Evolutionary conservation across 305 asterid genomes (phyloP).

Genomic region (Nicotiana rustica): DNA sequence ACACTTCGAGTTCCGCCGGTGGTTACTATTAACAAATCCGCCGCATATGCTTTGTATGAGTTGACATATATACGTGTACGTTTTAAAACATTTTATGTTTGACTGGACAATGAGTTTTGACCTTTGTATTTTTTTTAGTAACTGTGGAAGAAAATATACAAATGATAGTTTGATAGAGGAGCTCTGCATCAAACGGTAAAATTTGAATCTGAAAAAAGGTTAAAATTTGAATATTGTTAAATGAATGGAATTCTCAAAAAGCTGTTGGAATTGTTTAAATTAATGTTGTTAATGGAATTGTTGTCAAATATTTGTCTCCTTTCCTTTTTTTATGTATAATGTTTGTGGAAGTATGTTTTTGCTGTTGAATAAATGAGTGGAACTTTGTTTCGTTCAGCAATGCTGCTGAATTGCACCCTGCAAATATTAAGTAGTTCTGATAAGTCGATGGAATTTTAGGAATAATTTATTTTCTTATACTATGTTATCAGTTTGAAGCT

Average conservation of each 20-base stretch:
- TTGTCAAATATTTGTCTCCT: background rate
- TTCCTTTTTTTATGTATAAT: background rate
- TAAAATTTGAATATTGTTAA: background rate
- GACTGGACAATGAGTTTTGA: background rate
- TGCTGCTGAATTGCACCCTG: background rate
- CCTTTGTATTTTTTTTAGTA: background rate
- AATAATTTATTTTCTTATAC: background rate
- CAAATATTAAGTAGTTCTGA: background rate
- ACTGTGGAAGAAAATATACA: background rate
- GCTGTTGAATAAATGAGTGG: conserved; percentile 18
- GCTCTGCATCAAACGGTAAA: background rate
- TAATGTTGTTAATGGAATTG: background rate
- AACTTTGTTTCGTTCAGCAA: conserved; percentile 9
- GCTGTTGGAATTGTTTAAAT: background rate
- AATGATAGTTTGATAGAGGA: background rate
- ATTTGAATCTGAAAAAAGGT: background rate
- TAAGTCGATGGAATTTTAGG: conserved; percentile 2
- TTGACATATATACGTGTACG: conserved; percentile 83
- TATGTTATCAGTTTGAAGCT: background rate
- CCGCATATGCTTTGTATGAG: conserved; percentile 84
- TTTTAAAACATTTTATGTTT: background rate
- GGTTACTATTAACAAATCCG: conserved; percentile 79
- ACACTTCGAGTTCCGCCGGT: conserved; percentile 83
- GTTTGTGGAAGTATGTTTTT: background rate
- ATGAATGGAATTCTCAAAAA: background rate